A percentile compares a stretch with the other conserved stretches of the same genome.
phyloP scores from a whole-genome alignment of 257 asterid genomes.

The Thymus mandschuricus region DNA sequence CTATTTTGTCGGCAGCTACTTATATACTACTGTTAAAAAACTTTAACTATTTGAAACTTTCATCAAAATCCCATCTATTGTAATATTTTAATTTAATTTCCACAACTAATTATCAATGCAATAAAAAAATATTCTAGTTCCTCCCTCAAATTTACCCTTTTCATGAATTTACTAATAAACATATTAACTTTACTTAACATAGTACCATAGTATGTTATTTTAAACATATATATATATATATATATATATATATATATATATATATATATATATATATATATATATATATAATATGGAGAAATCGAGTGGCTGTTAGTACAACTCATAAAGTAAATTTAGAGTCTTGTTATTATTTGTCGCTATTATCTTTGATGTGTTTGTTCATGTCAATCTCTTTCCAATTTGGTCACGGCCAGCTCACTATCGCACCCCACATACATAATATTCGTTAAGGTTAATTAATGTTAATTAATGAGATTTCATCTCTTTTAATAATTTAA shows the following conservation, averaged over 20 bases:
- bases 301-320: constrained; percentile 9
- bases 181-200: no score
- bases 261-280: no score
- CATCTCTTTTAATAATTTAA: neutral
- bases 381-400: neutral
- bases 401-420: constrained; percentile 17
- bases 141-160: neutral
- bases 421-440: neutral
- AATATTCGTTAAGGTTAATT: constrained; percentile 13
- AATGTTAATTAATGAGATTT: neutral
- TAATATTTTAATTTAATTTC: no score
- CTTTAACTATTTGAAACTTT: neutral
- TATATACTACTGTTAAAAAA: neutral
- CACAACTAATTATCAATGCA: neutral
- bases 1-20: constrained; percentile 25
- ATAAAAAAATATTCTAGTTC: neutral
- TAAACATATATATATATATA: no score
- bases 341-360: constrained; percentile 7
- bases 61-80: no score
- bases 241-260: no score
- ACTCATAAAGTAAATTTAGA: neutral
- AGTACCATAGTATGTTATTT: no score
- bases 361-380: neutral
- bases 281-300: neutral
- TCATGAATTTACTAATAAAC: neutral